Conservation (phyloP, 164 flowering plant species). For the Echeveria elegans region DNA sequence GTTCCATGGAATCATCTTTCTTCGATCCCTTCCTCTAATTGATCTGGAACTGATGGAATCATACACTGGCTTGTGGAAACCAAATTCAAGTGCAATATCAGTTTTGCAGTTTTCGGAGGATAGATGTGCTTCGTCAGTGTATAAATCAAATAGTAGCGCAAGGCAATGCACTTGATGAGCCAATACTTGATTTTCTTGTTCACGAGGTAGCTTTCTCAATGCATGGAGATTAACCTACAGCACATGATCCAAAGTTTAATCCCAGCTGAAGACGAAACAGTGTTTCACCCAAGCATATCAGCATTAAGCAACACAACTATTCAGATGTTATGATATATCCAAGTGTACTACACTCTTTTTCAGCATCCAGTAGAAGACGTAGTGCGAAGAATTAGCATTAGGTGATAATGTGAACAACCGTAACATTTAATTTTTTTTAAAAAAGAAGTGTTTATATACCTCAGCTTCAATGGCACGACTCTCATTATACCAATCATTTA, state of each 20-base stretch:
- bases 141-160: conserved; percentile 82
- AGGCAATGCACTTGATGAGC: conserved; percentile 72
- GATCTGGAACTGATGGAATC: conserved; percentile 64
- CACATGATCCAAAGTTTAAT: not conserved
- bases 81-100: no score
- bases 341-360: no score
- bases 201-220: conserved; percentile 47
- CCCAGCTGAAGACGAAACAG: not conserved
- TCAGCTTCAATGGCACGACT: conserved; percentile 91
- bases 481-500: conserved; percentile 56
- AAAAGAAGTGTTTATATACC: conserved; percentile 31
- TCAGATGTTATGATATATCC: no score
- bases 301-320: not conserved
- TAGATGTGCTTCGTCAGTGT: conserved; percentile 33
- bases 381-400: not conserved
- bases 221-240: conserved; percentile 73
- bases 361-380: no score
- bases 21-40: conserved; percentile 75
- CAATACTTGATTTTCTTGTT: conserved; percentile 48
- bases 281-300: not conserved
- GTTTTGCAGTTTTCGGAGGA: conserved; percentile 31
- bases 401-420: no score
- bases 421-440: no score
- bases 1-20: conserved; percentile 94
- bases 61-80: conserved; percentile 27